A percentile compares a stretch with the other conserved stretches of the same genome.
Evolutionary conservation across 805 yeast species (phyloP).

Genomic region (Saccharomycopsis babjevae): DNA sequence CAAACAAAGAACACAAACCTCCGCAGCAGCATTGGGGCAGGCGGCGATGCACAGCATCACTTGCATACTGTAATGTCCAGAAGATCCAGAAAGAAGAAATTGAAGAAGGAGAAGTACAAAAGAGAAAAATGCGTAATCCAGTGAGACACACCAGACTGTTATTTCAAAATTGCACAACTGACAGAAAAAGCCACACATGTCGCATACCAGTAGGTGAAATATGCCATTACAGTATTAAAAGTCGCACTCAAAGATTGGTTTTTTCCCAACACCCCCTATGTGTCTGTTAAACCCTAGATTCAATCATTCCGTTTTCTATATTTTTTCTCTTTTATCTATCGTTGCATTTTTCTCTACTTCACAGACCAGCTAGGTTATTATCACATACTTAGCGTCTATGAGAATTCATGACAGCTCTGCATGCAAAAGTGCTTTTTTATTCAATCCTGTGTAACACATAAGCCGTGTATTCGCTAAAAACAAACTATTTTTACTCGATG

Average conservation of each 20-base stretch:
- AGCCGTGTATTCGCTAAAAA: no score
- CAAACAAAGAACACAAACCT: neutral
- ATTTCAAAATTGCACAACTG: no score
- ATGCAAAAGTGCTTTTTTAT: no score
- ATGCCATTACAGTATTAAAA: neutral
- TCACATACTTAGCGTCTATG: no score
- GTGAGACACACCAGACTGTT: neutral
- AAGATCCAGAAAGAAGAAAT: neutral
- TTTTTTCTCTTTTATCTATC: no score
- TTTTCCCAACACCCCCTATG: neutral
- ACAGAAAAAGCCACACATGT: no score
- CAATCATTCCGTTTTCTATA: neutral
- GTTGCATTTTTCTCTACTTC: no score
- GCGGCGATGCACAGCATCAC: neutral
- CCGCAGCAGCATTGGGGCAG: neutral
- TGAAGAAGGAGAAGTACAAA: constrained; percentile 1
- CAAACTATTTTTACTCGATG: no score
- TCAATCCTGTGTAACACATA: no score
- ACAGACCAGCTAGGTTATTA: no score
- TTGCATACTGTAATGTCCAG: neutral
- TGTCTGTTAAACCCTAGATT: neutral
- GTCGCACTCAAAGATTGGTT: neutral
- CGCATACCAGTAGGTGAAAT: neutral
- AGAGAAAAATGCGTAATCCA: neutral
- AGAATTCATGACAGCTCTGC: no score